Evolutionary conservation across 805 yeast species (phyloP).

Genomic region (Wickerhamia fluorescens): DNA sequence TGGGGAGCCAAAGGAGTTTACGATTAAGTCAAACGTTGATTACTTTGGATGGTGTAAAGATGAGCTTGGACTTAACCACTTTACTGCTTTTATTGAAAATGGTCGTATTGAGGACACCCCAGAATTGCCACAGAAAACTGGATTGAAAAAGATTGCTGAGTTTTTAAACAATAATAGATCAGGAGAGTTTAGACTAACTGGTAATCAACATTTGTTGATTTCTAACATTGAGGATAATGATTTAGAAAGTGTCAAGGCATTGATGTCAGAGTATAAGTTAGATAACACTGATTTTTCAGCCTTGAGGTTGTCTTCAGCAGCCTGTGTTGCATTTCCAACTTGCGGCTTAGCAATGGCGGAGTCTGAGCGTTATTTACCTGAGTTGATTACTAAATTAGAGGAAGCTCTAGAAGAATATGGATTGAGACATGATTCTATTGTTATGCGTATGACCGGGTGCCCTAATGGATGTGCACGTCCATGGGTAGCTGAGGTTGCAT

Average conservation of each 20-base stretch:
- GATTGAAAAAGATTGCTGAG: constrained; percentile 73
- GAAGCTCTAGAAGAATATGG: constrained; percentile 87
- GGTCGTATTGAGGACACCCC: constrained; percentile 94
- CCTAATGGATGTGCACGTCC: constrained; percentile 99
- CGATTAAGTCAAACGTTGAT: constrained; percentile 82
- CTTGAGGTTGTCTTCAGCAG: constrained; percentile 82
- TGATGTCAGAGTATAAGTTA: constrained; percentile 67
- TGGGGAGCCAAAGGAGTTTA: constrained; percentile 61
- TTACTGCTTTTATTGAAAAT: constrained; percentile 90
- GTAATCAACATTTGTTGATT: constrained; percentile 86
- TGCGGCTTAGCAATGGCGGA: constrained; percentile 99
- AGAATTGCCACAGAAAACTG: constrained; percentile 83
- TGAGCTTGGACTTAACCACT: constrained; percentile 77
- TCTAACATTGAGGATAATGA: constrained; percentile 68
- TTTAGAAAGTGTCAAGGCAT: constrained; percentile 50
- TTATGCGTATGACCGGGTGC: constrained; percentile 98
- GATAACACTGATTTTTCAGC: constrained; percentile 81
- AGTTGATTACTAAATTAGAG: constrained; percentile 73
- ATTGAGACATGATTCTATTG: constrained; percentile 86
- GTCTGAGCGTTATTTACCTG: constrained; percentile 88
- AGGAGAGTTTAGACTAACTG: constrained; percentile 89
- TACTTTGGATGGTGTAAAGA: constrained; percentile 92
- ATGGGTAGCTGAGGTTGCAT: constrained; percentile 94
- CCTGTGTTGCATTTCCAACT: constrained; percentile 97
- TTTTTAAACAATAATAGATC: constrained; percentile 47